A percentile compares a stretch with the other conserved stretches of the same genome.
Evolutionary conservation across 1,284 basidiomycete species (phyloP).

Genomic region (Hemileia vastatrix): DNA sequence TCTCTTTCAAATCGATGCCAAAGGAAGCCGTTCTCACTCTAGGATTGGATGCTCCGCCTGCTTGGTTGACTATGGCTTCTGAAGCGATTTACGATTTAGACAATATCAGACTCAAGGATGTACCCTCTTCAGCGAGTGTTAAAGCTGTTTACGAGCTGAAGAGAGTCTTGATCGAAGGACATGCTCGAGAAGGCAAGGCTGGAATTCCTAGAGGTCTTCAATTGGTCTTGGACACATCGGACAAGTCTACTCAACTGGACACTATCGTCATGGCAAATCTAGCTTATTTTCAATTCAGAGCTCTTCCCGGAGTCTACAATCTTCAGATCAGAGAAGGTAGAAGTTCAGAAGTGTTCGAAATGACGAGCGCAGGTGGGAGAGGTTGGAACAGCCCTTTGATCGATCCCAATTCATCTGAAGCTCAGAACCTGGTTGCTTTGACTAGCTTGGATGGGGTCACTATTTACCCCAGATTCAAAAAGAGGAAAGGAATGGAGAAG

Average conservation of each 20-base stretch:
- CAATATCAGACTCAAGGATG: conserved; percentile 72
- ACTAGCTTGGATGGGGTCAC: conserved; percentile 80
- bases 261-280: conserved; percentile 76
- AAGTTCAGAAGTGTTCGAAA: conserved; percentile 66
- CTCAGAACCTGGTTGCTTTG: conserved; percentile 57
- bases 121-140: conserved; percentile 56
- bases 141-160: conserved; percentile 77
- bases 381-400: conserved; percentile 60
- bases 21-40: conserved; percentile 72
- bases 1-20: conserved; percentile 54
- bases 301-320: conserved; percentile 74
- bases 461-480: conserved; percentile 66
- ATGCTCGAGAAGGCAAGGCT: conserved; percentile 64
- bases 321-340: conserved; percentile 72
- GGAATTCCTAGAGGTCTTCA: conserved; percentile 68
- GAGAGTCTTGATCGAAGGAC: conserved; percentile 84
- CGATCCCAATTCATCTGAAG: conserved; percentile 43
- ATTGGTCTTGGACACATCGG: conserved; percentile 56
- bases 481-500: conserved; percentile 68
- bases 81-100: conserved; percentile 87
- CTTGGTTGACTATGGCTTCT: conserved; percentile 84
- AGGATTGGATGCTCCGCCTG: conserved; percentile 73
- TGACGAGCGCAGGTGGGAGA: conserved; percentile 70
- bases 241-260: conserved; percentile 28
- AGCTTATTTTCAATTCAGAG: conserved; percentile 92